Conservation (phyloP, 805 yeast species). For the Metschnikowia continentalis region DNA sequence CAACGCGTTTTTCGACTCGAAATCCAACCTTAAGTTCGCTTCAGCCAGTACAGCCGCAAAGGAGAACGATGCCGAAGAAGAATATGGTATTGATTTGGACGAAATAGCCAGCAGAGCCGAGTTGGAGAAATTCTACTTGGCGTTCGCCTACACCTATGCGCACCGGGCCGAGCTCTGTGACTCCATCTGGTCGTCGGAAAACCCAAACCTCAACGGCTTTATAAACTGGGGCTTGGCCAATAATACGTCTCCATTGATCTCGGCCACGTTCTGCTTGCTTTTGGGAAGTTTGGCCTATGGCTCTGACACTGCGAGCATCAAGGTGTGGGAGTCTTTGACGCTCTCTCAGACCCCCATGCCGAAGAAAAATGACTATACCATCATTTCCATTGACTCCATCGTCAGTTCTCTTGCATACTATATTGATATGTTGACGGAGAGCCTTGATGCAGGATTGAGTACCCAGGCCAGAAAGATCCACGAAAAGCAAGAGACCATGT, state of each 20-base stretch:
- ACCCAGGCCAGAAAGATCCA: constrained; percentile 28
- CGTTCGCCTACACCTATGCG: constrained; percentile 65
- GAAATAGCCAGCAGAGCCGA: constrained; percentile 73
- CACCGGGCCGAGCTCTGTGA: constrained; percentile 55
- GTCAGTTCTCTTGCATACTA: constrained; percentile 53
- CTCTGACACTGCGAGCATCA: constrained; percentile 45
- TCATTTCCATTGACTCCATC: constrained; percentile 54
- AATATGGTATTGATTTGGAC: constrained; percentile 45
- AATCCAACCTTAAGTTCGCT: background rate
- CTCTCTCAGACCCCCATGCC: constrained; percentile 22
- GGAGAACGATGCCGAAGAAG: constrained; percentile 2
- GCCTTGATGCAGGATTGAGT: constrained; percentile 31
- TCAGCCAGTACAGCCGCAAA: background rate
- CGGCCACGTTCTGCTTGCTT: constrained; percentile 77
- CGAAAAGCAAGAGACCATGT: constrained; percentile 31
- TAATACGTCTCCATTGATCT: constrained; percentile 69
- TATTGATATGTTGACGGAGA: constrained; percentile 41
- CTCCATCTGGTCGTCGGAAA: constrained; percentile 55
- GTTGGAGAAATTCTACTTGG: constrained; percentile 78
- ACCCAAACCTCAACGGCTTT: constrained; percentile 68
- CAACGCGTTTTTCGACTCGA: background rate
- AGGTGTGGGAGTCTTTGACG: constrained; percentile 37
- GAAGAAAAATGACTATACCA: constrained; percentile 38
- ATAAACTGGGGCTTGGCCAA: constrained; percentile 83
- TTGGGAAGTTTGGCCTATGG: constrained; percentile 70